These are phyloP conservation scores for Rhodotorula babjevae DNA, from an alignment of 768 basidiomycete genomes.

Conservation along the genomic window DNA sequence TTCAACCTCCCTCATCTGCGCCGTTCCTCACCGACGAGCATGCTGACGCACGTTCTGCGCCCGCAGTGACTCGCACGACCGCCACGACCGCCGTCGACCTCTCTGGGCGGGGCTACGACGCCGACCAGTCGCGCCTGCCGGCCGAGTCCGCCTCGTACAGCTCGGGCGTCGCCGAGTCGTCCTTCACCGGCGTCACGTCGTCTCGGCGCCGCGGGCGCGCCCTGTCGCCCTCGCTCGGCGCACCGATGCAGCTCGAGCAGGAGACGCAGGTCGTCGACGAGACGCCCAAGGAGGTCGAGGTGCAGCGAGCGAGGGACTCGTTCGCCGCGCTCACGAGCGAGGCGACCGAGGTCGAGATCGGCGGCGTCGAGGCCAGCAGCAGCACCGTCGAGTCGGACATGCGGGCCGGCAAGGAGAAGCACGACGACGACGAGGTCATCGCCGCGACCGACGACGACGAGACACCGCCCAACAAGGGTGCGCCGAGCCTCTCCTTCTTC, in stretches of 20 bases:
- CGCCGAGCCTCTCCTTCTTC: background rate
- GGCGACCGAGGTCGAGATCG: background rate
- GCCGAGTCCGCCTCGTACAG: background rate
- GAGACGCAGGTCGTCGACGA: constrained; percentile 18
- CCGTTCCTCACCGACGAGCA: no score
- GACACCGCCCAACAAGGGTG: background rate
- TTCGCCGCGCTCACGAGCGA: constrained; percentile 9
- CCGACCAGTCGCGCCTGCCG: constrained; percentile 13
- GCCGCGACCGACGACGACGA: background rate
- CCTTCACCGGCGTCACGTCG: background rate
- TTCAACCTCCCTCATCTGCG: background rate
- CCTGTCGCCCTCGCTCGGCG: constrained; percentile 3
- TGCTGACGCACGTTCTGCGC: background rate
- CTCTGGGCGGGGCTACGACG: constrained; percentile 28
- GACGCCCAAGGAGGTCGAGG: constrained; percentile 15
- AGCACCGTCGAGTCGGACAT: background rate
- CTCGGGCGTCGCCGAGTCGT: background rate
- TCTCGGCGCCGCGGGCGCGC: background rate
- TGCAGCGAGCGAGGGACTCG: constrained; percentile 2
- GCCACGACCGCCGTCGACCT: background rate
- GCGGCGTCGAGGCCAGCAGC: background rate
- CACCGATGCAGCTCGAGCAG: background rate
- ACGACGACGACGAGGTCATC: constrained; percentile 10
- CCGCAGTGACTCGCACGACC: background rate
- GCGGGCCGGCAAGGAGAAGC: background rate